Evolutionary conservation across 805 yeast species (phyloP), one percentile per base, ranked within the genome.

Genomic region (Lachancea meyersii): DNA sequence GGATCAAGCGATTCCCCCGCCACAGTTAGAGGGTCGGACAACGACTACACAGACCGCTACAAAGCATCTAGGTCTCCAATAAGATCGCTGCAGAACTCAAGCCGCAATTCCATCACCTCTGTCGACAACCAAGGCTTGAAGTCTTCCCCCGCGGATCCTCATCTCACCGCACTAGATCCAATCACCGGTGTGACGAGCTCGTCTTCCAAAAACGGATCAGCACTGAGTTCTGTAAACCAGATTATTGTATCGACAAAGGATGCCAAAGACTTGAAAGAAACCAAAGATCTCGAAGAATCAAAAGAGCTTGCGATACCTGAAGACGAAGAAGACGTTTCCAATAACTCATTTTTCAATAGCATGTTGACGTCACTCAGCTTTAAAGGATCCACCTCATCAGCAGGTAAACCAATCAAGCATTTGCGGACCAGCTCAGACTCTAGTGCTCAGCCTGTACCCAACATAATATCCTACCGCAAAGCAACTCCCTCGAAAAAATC

Each of bases 401-500:
- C 31, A 9, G 31, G 14, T 13, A 38, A 34, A n/a, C n/a, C 39
- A 32, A 28, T 34, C 28, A 23, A 40, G 31, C 39, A 41, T 27
- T 35, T 35, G 3, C 35, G 44, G 17, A 16, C 44, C 4, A 17
- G n/a, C 23, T 41, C 44, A 14, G 40, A 41, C 13, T 35, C 44
- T 6, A 30, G 28, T 2, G 45, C 27, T 3, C 39, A 41, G 8
- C 28, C 48, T 5, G 45, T 58, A 4, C 64, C 65, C 3, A 52
- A 45, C 35, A 60, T 60, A 13, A 60, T 60, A 19, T 55, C 63
- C 2, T 63, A 60, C 38, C 53, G 45, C 61, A 46, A 51, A 61
- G 31, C 54, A 50, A 38, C 46, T 50, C 14, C 60, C 5, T n/a
- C 46, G 16, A 35, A 27, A 32, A 41, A 31, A 16, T 35, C 43